Conservation (phyloP, 805 yeast genomes). For the Starmerella roubikii region DNA sequence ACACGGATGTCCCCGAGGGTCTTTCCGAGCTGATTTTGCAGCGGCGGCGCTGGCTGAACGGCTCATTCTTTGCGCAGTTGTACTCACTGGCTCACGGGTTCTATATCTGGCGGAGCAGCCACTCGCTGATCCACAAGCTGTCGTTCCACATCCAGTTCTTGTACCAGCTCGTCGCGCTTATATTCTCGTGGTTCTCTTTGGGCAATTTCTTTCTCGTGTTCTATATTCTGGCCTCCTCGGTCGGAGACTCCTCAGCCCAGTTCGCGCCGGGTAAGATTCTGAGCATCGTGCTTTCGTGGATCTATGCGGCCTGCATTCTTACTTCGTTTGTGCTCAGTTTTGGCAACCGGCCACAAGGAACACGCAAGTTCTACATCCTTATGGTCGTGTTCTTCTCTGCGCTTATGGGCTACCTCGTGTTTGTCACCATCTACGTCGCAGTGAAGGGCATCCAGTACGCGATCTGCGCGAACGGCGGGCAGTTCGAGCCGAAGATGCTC, state of each 20-base stretch:
- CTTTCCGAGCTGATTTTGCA: slow-evolving; percentile 80
- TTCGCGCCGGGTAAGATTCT: slow-evolving; percentile 65
- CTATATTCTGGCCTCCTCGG: slow-evolving; percentile 67
- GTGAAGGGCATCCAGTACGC: slow-evolving; percentile 54
- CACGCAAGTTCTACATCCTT: slow-evolving; percentile 58
- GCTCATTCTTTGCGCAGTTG: slow-evolving; percentile 88
- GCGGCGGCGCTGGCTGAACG: slow-evolving; percentile 93
- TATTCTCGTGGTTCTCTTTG: slow-evolving; percentile 85
- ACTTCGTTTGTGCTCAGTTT: slow-evolving; percentile 80
- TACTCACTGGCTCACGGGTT: slow-evolving; percentile 71
- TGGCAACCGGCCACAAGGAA: slow-evolving; percentile 91
- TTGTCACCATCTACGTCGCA: slow-evolving; percentile 73
- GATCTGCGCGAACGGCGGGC: slow-evolving; percentile 30
- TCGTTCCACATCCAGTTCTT: slow-evolving; percentile 63
- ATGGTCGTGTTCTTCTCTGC: slow-evolving; percentile 74
- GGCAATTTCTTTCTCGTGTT: slow-evolving; percentile 85
- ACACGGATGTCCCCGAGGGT: slow-evolving; percentile 88
- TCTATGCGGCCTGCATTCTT: slow-evolving; percentile 65
- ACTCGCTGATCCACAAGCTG: slow-evolving; percentile 48
- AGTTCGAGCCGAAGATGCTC: slow-evolving; percentile 30
- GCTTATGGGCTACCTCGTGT: slow-evolving; percentile 76
- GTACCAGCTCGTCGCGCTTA: slow-evolving; percentile 58
- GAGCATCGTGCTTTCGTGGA: slow-evolving; percentile 70
- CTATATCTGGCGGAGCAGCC: slow-evolving; percentile 67
- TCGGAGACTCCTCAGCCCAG: slow-evolving; percentile 47